These are phyloP conservation scores for Chaetomium tenue DNA, from an alignment of 495 filamentous ascomycete species.

Conservation along the genomic window DNA sequence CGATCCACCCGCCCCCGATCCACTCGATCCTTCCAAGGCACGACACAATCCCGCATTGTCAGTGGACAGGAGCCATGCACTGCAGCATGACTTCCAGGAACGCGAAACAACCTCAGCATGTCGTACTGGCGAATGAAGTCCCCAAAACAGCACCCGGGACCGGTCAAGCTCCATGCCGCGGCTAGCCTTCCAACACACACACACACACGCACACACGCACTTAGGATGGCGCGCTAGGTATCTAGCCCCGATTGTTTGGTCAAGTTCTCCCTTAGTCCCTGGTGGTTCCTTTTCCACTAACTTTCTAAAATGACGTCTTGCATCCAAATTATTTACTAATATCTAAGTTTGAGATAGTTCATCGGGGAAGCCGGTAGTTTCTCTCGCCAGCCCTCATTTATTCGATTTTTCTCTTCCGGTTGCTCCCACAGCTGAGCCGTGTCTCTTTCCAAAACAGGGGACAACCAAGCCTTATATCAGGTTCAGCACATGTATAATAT, in stretches of 20 bases:
- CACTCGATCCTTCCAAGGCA: conserved; percentile 11
- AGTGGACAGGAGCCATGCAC: conserved; percentile 14
- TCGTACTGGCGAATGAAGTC: neutral
- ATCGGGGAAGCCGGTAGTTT: neutral
- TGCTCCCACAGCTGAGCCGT: neutral
- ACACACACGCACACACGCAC: no score
- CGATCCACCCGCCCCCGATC: conserved; percentile 4
- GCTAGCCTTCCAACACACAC: conserved; percentile 9
- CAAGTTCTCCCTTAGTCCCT: neutral
- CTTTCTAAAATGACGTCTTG: conserved; percentile 12
- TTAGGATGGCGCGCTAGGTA: neutral
- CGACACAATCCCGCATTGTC: conserved; percentile 9
- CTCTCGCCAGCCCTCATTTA: neutral
- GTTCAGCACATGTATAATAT: conserved; percentile 25
- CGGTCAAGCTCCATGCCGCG: conserved; percentile 5
- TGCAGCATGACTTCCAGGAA: conserved; percentile 7
- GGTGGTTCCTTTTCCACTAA: conserved; percentile 1
- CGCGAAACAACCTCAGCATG: conserved; percentile 9
- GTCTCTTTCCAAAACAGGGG: conserved; percentile 1
- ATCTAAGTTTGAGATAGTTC: neutral
- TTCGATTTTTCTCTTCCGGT: neutral
- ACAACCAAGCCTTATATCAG: conserved; percentile 21
- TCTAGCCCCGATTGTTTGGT: neutral
- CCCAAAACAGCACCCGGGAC: conserved; percentile 11
- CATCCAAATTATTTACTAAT: neutral